These are phyloP conservation scores for Rhinocladiella mackenziei DNA, from an alignment of 2,329 filamentous ascomycete species.

Conservation along the genomic window DNA sequence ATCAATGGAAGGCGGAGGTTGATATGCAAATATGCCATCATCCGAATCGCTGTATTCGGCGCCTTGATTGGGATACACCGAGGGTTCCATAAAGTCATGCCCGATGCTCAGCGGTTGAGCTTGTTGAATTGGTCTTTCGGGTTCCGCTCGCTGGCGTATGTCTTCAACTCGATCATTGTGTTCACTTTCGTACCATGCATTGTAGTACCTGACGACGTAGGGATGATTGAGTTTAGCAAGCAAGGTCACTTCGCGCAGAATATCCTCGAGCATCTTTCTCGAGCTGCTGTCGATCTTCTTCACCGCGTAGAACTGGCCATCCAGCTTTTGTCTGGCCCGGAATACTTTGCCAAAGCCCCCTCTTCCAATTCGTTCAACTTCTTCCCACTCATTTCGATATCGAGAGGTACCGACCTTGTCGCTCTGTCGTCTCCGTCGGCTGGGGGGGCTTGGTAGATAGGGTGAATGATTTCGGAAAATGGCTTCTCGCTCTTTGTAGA, in stretches of 20 bases:
- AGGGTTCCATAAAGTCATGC: conserved; percentile 89
- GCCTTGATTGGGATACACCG: conserved; percentile 59
- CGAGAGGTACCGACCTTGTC: conserved; percentile 54
- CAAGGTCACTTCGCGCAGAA: conserved; percentile 80
- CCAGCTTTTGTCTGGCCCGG: conserved; percentile 88
- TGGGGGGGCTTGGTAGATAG: conserved; percentile 11
- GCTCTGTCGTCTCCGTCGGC: conserved; percentile 18
- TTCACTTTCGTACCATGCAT: conserved; percentile 75
- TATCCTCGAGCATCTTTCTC: conserved; percentile 56
- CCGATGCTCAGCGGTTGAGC: conserved; percentile 43
- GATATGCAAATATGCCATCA: conserved; percentile 23
- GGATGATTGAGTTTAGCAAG: conserved; percentile 92
- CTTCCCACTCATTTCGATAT: conserved; percentile 84
- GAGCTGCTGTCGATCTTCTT: conserved; percentile 91
- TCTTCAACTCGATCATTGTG: conserved; percentile 17
- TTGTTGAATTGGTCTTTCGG: conserved; percentile 11
- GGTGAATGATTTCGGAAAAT: conserved; percentile 19
- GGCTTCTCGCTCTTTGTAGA: conserved; percentile 22
- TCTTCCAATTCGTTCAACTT: conserved; percentile 82
- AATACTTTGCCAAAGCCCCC: conserved; percentile 96
- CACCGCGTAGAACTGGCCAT: conserved; percentile 89
- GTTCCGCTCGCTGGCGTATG: conserved; percentile 2
- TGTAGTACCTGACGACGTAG: conserved; percentile 83
- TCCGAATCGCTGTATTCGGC: conserved; percentile 69
- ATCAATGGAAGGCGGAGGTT: conserved; percentile 33